Evolutionary conservation across 495 filamentous ascomycete species (phyloP).

Genomic region (Podospora pseudocomata): DNA sequence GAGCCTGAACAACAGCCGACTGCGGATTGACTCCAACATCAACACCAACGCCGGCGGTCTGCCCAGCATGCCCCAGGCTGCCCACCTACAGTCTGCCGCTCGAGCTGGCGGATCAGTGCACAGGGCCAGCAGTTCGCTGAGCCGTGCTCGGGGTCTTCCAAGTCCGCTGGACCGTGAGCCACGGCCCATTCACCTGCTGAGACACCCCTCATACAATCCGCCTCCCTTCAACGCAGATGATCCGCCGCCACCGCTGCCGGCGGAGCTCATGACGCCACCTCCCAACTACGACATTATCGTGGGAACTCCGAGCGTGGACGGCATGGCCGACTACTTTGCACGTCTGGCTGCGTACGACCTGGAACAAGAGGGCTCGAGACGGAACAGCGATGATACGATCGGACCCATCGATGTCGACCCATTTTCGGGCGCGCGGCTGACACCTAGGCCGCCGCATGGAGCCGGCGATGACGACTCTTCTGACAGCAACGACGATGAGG

Average conservation of each 20-base stretch:
- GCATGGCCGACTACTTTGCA: constrained; percentile 87
- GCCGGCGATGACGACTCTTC: constrained; percentile 21
- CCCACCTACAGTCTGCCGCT: constrained; percentile 26
- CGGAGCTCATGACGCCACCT: constrained; percentile 70
- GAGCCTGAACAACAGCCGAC: constrained; percentile 14
- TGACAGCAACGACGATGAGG: constrained; percentile 33
- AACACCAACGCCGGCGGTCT: constrained; percentile 7
- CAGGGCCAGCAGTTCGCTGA: constrained; percentile 7
- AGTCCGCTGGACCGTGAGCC: constrained; percentile 19
- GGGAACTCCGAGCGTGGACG: constrained; percentile 71
- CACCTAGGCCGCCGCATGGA: neutral
- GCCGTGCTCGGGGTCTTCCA: constrained; percentile 12
- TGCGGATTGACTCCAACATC: constrained; percentile 25
- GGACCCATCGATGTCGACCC: constrained; percentile 13
- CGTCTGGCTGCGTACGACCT: constrained; percentile 46
- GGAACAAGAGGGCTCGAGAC: constrained; percentile 27
- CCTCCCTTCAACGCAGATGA: constrained; percentile 85
- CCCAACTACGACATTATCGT: constrained; percentile 84
- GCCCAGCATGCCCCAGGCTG: constrained; percentile 29
- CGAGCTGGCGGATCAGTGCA: neutral
- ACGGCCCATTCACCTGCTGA: constrained; percentile 83
- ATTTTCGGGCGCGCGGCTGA: neutral
- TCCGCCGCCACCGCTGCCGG: constrained; percentile 58
- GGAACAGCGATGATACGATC: constrained; percentile 6
- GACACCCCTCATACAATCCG: constrained; percentile 85